phyloP scores from a whole-genome alignment of 2,329 filamentous ascomycete species.

The Sporothrix pseudoabietina region DNA sequence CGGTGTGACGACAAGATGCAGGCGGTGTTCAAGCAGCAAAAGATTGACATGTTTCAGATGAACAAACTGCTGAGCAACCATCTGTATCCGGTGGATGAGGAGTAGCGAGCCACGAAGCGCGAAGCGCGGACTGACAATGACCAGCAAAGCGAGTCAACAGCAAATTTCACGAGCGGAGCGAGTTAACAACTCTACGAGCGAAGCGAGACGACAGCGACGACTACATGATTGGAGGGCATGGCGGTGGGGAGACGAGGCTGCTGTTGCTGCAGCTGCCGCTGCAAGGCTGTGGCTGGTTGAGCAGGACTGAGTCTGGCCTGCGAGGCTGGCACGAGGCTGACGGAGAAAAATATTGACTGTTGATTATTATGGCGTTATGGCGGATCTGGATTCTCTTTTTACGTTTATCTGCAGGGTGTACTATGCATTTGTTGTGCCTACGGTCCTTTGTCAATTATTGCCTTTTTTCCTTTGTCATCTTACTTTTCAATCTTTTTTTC shows the following conservation, averaged over 20 bases:
- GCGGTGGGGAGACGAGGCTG: conserved; percentile 4
- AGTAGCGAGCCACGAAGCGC: conserved; percentile 7
- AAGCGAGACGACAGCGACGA: not conserved
- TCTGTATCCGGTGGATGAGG: conserved; percentile 81
- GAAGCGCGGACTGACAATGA: not conserved
- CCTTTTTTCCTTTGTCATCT: not conserved
- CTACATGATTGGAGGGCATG: not conserved
- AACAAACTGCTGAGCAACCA: conserved; percentile 93
- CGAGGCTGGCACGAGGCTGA: conserved; percentile 2
- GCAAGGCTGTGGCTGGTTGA: not conserved
- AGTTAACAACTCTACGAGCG: not conserved
- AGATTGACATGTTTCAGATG: conserved; percentile 99
- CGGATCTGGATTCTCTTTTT: conserved; percentile 3
- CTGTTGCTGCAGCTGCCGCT: not conserved
- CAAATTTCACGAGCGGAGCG: too few species aligned
- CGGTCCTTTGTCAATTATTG: not conserved
- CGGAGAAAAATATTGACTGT: not conserved
- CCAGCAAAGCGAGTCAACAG: too few species aligned
- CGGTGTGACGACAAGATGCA: conserved; percentile 89
- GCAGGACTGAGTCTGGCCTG: not conserved
- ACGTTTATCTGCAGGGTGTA: not conserved
- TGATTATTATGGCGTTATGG: conserved; percentile 18
- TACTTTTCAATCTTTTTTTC: not conserved
- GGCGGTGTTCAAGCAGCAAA: conserved; percentile 86
- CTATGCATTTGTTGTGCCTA: not conserved